Evolutionary conservation across 345 rosid genomes (phyloP).

Genomic region (Linum usitatissimum): DNA sequence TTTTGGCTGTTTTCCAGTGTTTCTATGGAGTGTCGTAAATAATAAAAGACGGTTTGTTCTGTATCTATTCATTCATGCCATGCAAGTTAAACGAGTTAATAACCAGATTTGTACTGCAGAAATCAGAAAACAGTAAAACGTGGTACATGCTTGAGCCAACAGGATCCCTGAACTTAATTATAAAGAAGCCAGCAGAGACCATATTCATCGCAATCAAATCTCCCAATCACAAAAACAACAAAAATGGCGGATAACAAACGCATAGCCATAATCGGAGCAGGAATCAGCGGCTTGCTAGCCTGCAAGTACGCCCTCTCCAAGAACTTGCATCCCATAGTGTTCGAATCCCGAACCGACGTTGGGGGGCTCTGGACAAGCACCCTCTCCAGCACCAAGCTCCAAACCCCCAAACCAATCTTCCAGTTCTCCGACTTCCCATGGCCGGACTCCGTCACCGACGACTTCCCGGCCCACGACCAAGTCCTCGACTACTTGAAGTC

Average conservation of each 20-base stretch:
- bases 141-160: too few species aligned
- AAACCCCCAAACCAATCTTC: constrained; percentile 16
- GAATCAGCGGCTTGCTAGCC: constrained; percentile 33
- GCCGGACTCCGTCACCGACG: constrained; percentile 25
- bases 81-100: too few species aligned
- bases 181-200: too few species aligned
- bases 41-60: too few species aligned
- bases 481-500: constrained; percentile 26
- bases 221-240: not conserved
- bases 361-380: constrained; percentile 35
- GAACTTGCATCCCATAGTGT: constrained; percentile 25
- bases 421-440: constrained; percentile 38
- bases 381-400: constrained; percentile 26
- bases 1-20: too few species aligned
- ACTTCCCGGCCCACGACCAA: constrained; percentile 19
- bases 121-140: too few species aligned
- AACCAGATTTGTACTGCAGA: too few species aligned
- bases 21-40: too few species aligned
- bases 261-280: constrained; percentile 31
- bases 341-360: constrained; percentile 16
- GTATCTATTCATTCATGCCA: too few species aligned
- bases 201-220: too few species aligned
- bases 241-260: constrained; percentile 5
- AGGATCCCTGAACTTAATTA: too few species aligned
- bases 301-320: constrained; percentile 30